Evolutionary conservation across 2,329 filamentous ascomycete species (phyloP), one percentile per base, ranked within the genome.

Genomic region (Aspergillus novofumigatus): DNA sequence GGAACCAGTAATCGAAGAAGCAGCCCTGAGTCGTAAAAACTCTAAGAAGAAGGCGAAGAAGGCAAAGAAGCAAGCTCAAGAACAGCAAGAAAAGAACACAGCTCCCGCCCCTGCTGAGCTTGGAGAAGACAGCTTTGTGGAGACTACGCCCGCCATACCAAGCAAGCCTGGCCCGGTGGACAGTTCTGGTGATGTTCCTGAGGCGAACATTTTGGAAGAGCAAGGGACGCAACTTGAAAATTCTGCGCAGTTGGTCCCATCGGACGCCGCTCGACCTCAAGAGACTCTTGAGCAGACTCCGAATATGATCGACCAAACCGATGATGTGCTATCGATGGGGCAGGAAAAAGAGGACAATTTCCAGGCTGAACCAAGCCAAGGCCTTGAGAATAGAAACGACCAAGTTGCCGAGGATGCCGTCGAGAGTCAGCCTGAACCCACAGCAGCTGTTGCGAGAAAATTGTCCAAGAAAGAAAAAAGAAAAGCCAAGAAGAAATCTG

Each of bases 381-480:
- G 28, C 21, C 50, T 55, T 28, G 56, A 61, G 17, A 47, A 54
- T 21, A 51, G 38, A 9, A 61, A 65, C 4, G 62, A 68, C 5
- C 28, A 49, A 35, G 45, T 57, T 52, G 59, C 52, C 1, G 53
- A 53, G 49, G 47, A 28, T 41, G 50, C 56, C 14, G 55, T 49
- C 21, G 58, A 44, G 7, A 54, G 53, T 1, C 49, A 57, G 38
- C 49, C 58, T 7, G 58, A 56, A 25, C 20, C 53, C 9, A 49
- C 51, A 11, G 57, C 56, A 7, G 41, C 63, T 11, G 23, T 62
- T 32, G 59, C 62, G 35, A 62, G 63, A 62, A 70, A 72, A 52
- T 52, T 65, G 10, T 70, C 68, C 49, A 76, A 76, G 61, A 76
- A 76, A 55, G 67, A 74, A 64, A 70, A 76, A 56, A 66, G 55